Evolutionary conservation across 1,139 yeast species (phyloP), one percentile per base, ranked within the genome.

Genomic region (Maudiozyma humilis): DNA sequence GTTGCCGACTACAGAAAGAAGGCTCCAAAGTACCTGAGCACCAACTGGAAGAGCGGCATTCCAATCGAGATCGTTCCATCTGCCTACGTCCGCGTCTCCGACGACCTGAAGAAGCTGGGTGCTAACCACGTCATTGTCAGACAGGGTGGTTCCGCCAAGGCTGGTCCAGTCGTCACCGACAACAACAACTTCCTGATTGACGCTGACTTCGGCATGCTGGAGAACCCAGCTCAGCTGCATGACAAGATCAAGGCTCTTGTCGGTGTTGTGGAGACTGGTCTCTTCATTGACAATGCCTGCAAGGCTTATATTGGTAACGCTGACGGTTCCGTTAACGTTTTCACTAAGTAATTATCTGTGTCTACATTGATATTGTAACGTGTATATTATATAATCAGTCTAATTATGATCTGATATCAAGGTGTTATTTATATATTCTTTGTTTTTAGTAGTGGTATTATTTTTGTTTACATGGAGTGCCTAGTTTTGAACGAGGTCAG

Each of bases 141-240:
- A 65, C 81, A 82, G 55, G 98, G 97, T 40, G 89, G 87, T 15
- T 70, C 80, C 45, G 88, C 94, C 32, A 93, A 93, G 67, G 98
- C 98, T 4, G 99, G 99, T 16, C 98, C 98, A 7, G 82, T 88
- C n/a, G 84, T 93, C 48, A 89, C 98, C 34, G 99, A 93, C 64
- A 93, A 93, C 68, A 88, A 89, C 65, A 91, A 89, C 66, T 86
- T 88, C 62, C 75, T 93, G 51, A 76, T 93, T 48, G 99, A 93
- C 66, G 95, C 96, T 27, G 89, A 88, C 63, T 91, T 93, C 60
- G 96, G 96, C 29, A 75, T 74, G 46, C 78, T 93, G 44, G 62
- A 68, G 19, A 79, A 82, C 54, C 83, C 89, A 3, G 63, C 57
- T 18, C 62, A 60, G 25, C 72, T 89, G 54, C 89, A 88, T 63